Conservation (phyloP, 208 protist species). For the Phytomonas serpens region DNA sequence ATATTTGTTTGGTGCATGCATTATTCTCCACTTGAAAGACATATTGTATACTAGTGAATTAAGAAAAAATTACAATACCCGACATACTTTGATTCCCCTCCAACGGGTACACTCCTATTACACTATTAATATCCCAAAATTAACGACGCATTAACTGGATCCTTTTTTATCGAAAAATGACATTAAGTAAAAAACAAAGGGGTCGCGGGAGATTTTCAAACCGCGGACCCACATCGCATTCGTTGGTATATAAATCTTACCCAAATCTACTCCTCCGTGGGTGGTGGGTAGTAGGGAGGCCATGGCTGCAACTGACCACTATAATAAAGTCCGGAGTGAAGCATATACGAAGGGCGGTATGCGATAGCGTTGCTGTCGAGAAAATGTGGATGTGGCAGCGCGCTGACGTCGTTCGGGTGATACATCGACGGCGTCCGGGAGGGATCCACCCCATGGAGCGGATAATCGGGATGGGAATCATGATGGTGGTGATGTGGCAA, state of each 20-base stretch:
- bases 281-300: conserved; percentile 38
- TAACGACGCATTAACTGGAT: no score
- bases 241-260: background rate
- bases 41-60: conserved; percentile 6
- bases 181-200: no score
- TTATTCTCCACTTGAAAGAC: background rate
- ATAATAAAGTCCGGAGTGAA: conserved; percentile 19
- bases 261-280: background rate
- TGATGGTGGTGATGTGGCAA: background rate
- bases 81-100: no score
- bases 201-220: background rate
- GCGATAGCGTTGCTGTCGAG: conserved; percentile 16
- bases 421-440: background rate
- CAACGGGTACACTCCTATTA: no score
- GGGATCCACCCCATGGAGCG: background rate
- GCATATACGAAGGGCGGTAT: conserved; percentile 18
- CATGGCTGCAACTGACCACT: conserved; percentile 25
- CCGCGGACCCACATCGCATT: background rate
- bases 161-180: no score
- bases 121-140: no score
- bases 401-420: no score
- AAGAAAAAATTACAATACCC: no score
- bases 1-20: background rate
- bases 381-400: background rate
- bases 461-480: background rate